phyloP scores from a whole-genome alignment of 1,284 basidiomycete genomes.

The Sparassis latifolia region DNA sequence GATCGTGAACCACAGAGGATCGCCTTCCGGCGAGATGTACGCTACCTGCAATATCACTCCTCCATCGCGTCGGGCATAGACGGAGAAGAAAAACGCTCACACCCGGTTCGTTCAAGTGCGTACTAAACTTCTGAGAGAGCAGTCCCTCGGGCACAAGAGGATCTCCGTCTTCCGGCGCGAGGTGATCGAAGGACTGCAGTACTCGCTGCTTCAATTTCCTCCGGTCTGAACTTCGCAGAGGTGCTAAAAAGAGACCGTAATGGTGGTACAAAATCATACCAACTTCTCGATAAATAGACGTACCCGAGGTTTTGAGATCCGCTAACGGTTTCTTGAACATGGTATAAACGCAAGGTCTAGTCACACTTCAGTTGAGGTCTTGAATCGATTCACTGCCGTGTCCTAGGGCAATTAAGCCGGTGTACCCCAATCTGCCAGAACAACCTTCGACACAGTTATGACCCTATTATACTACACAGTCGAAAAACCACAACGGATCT shows the following conservation, averaged over 20 bases:
- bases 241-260: no score
- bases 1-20: conserved; percentile 79
- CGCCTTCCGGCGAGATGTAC: conserved; percentile 62
- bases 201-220: conserved; percentile 61
- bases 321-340: conserved; percentile 76
- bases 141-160: conserved; percentile 66
- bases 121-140: conserved; percentile 56
- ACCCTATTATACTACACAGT: no score
- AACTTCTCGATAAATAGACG: no score
- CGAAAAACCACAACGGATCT: no score
- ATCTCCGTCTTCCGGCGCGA: conserved; percentile 50
- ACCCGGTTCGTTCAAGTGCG: conserved; percentile 55
- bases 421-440: no score
- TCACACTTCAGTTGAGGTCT: no score
- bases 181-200: conserved; percentile 34
- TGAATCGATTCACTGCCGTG: no score
- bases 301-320: conserved; percentile 60
- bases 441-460: no score
- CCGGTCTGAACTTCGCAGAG: conserved; percentile 62
- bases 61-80: background rate
- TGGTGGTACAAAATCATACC: no score
- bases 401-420: no score
- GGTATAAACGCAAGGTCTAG: no score
- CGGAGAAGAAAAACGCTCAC: conserved; percentile 32
- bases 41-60: conserved; percentile 38